Evolutionary conservation across 495 filamentous ascomycete genomes (phyloP).

Genomic region (Ascobolus immersus): DNA sequence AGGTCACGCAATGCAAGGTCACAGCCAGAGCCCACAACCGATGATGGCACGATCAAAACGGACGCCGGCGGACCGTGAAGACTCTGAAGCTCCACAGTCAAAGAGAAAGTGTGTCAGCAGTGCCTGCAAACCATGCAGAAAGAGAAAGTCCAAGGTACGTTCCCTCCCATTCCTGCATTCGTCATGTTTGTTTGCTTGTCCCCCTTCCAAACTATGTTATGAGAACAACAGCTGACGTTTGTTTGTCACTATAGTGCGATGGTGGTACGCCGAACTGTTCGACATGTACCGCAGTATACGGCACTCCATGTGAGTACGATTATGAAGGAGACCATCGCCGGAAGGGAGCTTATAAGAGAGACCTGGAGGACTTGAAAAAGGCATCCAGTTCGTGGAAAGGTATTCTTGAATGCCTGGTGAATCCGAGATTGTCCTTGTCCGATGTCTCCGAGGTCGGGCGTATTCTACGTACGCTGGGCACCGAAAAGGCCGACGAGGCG

Average conservation of each 20-base stretch:
- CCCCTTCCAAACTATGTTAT: background rate
- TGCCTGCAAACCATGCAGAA: slow-evolving; percentile 25
- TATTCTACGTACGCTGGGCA: too few species aligned
- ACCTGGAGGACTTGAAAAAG: slow-evolving; percentile 17
- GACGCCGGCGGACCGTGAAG: too few species aligned
- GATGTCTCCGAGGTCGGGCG: too few species aligned
- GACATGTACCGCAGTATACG: slow-evolving; percentile 28
- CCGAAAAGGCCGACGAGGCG: too few species aligned
- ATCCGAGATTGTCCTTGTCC: too few species aligned
- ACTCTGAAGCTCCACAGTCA: too few species aligned
- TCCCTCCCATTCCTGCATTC: background rate
- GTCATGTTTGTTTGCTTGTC: slow-evolving; percentile 4
- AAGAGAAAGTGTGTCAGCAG: slow-evolving; percentile 22
- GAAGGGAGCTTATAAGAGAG: slow-evolving; percentile 20
- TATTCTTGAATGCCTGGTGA: too few species aligned
- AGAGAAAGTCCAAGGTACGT: slow-evolving; percentile 25
- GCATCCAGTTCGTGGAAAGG: too few species aligned
- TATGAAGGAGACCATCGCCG: slow-evolving; percentile 22
- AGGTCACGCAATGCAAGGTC: too few species aligned
- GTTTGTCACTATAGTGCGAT: slow-evolving; percentile 20
- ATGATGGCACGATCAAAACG: too few species aligned
- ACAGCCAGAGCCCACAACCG: too few species aligned
- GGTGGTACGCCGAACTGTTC: slow-evolving; percentile 23
- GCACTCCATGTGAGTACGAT: slow-evolving; percentile 24
- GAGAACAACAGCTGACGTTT: slow-evolving; percentile 4